phyloP scores from a whole-genome alignment of 2,329 filamentous ascomycete species.

The Nemania diffusa region DNA sequence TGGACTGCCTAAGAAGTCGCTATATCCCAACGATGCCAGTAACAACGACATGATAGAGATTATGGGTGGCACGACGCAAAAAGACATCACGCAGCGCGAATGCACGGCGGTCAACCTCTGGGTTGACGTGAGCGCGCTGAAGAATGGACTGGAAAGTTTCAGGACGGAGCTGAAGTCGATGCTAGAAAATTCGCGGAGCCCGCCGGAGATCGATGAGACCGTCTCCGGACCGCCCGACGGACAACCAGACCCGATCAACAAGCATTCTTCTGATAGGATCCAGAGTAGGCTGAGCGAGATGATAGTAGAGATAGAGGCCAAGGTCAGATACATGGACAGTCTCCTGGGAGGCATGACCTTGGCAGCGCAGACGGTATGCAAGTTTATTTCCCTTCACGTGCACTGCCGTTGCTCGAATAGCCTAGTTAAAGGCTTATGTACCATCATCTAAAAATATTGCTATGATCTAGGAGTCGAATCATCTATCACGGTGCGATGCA shows the following conservation, averaged over 20 bases:
- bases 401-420: neutral
- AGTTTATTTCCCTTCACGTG: neutral
- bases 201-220: neutral
- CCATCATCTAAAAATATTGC: neutral
- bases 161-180: slow-evolving; percentile 28
- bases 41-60: neutral
- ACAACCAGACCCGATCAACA: neutral
- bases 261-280: slow-evolving; percentile 23
- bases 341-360: slow-evolving; percentile 34
- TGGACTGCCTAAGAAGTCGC: neutral
- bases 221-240: neutral
- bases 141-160: slow-evolving; percentile 37
- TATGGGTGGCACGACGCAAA: neutral
- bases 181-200: slow-evolving; percentile 8
- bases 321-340: slow-evolving; percentile 23
- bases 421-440: neutral
- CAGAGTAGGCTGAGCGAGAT: slow-evolving; percentile 34
- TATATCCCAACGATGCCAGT: neutral
- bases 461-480: slow-evolving; percentile 37
- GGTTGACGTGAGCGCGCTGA: slow-evolving; percentile 34
- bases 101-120: slow-evolving; percentile 35
- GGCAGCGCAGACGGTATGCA: slow-evolving; percentile 37
- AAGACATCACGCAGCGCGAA: slow-evolving; percentile 30
- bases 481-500: slow-evolving; percentile 35
- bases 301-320: slow-evolving; percentile 36